Conservation (phyloP, 1,284 basidiomycete genomes). For the Volvariella volvacea region DNA sequence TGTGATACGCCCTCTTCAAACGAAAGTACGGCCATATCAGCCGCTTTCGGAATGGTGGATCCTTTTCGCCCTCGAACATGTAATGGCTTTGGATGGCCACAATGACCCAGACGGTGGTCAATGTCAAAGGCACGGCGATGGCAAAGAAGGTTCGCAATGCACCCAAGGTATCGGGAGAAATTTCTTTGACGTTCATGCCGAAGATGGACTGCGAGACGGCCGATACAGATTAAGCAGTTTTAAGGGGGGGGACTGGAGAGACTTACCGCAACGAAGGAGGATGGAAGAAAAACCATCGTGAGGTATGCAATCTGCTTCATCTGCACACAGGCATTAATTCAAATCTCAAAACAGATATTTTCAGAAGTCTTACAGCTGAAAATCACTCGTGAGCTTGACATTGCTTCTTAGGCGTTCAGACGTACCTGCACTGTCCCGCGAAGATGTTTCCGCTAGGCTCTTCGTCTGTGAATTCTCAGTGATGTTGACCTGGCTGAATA, state of each 20-base stretch:
- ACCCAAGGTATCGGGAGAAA: slow-evolving; percentile 23
- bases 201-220: slow-evolving; percentile 22
- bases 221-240: slow-evolving; percentile 6
- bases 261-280: slow-evolving; percentile 30
- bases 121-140: slow-evolving; percentile 28
- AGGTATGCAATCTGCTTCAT: slow-evolving; percentile 36
- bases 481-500: no score
- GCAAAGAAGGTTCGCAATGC: slow-evolving; percentile 28
- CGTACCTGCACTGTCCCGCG: slow-evolving; percentile 38
- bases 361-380: slow-evolving; percentile 3
- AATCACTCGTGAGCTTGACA: neutral
- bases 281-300: slow-evolving; percentile 31
- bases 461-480: slow-evolving; percentile 42
- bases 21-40: slow-evolving; percentile 19
- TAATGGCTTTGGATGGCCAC: slow-evolving; percentile 33
- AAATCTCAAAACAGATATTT: neutral
- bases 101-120: slow-evolving; percentile 33
- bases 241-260: slow-evolving; percentile 3
- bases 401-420: neutral
- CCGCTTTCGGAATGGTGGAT: slow-evolving; percentile 15
- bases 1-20: no score
- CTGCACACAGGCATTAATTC: no score
- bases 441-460: slow-evolving; percentile 37
- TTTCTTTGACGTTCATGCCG: slow-evolving; percentile 36
- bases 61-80: no score